Percentiles rank a stretch among this genome's conserved stretches.
These are phyloP conservation scores for Turnera subulata DNA, from an alignment of 345 rosid genomes.

Conservation along the genomic window DNA sequence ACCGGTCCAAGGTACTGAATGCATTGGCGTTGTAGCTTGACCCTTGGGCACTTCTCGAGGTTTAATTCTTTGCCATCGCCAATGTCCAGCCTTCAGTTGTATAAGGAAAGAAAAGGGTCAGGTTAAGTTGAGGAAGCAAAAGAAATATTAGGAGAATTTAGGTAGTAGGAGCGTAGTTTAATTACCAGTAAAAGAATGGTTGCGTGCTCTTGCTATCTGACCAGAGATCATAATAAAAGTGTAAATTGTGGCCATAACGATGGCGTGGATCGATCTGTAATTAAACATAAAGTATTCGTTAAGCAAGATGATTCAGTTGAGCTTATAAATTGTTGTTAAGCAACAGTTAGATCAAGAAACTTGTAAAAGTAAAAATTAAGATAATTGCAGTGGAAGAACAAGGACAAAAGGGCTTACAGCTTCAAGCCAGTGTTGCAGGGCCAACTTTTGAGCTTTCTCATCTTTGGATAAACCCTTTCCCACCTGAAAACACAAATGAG, in stretches of 20 bases:
- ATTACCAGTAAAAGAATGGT: constrained; percentile 79
- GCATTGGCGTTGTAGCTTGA: constrained; percentile 49
- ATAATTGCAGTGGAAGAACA: neutral
- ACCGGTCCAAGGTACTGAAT: constrained; percentile 71
- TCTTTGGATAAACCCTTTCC: constrained; percentile 68
- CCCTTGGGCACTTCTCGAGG: constrained; percentile 39
- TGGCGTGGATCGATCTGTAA: constrained; percentile 81
- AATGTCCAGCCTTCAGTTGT: constrained; percentile 60
- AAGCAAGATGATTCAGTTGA: no score
- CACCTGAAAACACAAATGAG: constrained; percentile 31
- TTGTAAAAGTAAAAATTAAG: neutral
- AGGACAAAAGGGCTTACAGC: constrained; percentile 46
- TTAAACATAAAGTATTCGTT: neutral
- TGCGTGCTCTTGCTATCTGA: constrained; percentile 55
- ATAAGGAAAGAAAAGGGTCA: constrained; percentile 5
- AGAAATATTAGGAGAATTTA: neutral
- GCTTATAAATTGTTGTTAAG: no score
- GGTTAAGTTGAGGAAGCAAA: constrained; percentile 15
- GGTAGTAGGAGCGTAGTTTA: neutral
- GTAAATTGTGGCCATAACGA: constrained; percentile 79
- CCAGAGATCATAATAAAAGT: constrained; percentile 58
- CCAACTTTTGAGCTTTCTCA: constrained; percentile 70
- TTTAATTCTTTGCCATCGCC: constrained; percentile 71
- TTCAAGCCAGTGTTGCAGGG: constrained; percentile 80
- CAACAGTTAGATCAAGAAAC: no score